Evolutionary conservation across 768 basidiomycete genomes (phyloP).

Genomic region (Tricholoma matsutake): DNA sequence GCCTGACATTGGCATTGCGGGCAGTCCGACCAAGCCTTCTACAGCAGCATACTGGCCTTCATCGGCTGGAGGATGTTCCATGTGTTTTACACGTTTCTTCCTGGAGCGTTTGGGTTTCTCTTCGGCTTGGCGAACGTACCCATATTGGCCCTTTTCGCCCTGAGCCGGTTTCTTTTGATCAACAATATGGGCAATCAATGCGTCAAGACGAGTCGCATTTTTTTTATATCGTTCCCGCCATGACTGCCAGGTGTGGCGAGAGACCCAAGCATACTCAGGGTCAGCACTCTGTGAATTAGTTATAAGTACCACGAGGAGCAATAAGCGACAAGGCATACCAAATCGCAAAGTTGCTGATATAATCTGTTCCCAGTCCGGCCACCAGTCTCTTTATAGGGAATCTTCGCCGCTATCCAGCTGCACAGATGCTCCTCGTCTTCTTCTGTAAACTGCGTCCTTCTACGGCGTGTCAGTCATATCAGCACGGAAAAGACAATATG

Average conservation of each 20-base stretch:
- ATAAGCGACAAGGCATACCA: slow-evolving; percentile 37
- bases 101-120: slow-evolving; percentile 59
- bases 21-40: slow-evolving; percentile 18
- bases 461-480: slow-evolving; percentile 22
- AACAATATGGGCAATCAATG: slow-evolving; percentile 61
- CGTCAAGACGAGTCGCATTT: slow-evolving; percentile 65
- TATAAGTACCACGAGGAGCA: neutral
- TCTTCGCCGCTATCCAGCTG: slow-evolving; percentile 78
- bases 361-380: slow-evolving; percentile 80
- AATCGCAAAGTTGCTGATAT: slow-evolving; percentile 78
- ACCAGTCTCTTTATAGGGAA: slow-evolving; percentile 79
- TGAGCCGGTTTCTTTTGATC: slow-evolving; percentile 63
- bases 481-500: slow-evolving; percentile 1
- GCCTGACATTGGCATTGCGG: slow-evolving; percentile 16
- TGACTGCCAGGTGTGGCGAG: slow-evolving; percentile 84
- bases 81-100: slow-evolving; percentile 42
- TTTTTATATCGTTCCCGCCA: slow-evolving; percentile 91
- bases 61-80: slow-evolving; percentile 17
- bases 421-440: slow-evolving; percentile 75
- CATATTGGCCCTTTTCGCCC: slow-evolving; percentile 81
- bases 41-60: slow-evolving; percentile 22
- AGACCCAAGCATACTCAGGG: slow-evolving; percentile 77
- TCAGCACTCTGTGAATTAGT: slow-evolving; percentile 46
- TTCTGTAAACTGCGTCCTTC: slow-evolving; percentile 75
- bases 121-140: slow-evolving; percentile 74